A percentile compares a stretch with the other conserved stretches of the same genome.
phyloP scores from a whole-genome alignment of 140 eudicot genomes.

The Erigeron philadelphicus region DNA sequence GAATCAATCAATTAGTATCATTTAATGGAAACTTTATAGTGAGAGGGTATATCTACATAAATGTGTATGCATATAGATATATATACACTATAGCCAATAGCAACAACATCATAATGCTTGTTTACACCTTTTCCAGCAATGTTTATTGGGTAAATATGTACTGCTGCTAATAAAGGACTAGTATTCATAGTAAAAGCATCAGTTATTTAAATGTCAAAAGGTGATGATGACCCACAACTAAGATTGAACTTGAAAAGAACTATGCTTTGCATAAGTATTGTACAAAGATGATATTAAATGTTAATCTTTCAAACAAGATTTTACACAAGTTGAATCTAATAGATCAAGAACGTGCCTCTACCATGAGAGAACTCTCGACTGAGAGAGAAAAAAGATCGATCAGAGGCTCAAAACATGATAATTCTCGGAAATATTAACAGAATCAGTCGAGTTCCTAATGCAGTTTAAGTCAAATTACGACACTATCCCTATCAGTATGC shows the following conservation, averaged over 20 bases:
- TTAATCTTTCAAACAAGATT: conserved; percentile 28
- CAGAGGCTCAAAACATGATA: conserved; percentile 24
- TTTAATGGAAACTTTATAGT: background rate
- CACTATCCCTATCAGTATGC: conserved; percentile 31
- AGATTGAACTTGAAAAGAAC: conserved; percentile 22
- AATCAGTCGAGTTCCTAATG: conserved; percentile 34
- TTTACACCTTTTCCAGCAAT: conserved; percentile 24
- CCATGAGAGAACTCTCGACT: conserved; percentile 25
- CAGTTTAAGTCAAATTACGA: conserved; percentile 26
- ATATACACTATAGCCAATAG: background rate
- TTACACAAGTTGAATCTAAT: conserved; percentile 24
- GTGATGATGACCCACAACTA: background rate
- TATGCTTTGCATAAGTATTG: conserved; percentile 31
- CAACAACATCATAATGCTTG: conserved; percentile 19
- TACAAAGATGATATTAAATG: conserved; percentile 29
- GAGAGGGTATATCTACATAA: conserved; percentile 17
- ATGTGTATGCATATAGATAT: background rate
- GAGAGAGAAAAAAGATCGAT: conserved; percentile 17
- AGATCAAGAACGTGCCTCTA: background rate
- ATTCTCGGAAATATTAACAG: conserved; percentile 39
- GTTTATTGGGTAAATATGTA: conserved; percentile 15
- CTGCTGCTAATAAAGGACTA: background rate
- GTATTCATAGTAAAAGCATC: conserved; percentile 10
- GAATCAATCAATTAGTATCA: conserved; percentile 11
- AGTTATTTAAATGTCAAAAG: background rate